Conservation (phyloP, 345 rosid genomes). For the sweet orange (Citrus sinensis) region DNA sequence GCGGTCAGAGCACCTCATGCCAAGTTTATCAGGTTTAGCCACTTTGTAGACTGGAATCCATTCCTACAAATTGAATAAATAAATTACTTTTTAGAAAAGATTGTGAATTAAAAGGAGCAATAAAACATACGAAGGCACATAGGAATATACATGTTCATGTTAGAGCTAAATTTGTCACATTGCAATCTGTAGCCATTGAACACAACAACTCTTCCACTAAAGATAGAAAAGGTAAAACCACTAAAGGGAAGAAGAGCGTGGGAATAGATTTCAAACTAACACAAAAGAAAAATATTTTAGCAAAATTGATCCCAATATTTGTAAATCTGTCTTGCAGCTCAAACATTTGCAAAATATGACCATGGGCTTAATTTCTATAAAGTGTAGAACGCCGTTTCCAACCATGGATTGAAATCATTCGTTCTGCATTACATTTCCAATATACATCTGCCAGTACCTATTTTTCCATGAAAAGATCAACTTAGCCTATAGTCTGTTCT, state of each 20-base stretch:
- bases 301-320: neutral
- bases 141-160: neutral
- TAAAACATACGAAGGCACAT: neutral
- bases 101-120: neutral
- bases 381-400: neutral
- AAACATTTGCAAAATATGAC: neutral
- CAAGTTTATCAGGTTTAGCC: constrained; percentile 78
- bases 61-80: constrained; percentile 47
- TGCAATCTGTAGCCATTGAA: neutral
- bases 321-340: neutral
- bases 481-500: neutral
- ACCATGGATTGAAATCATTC: neutral
- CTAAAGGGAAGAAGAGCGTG: neutral
- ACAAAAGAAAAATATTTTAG: neutral
- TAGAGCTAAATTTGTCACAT: neutral
- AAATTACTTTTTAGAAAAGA: constrained; percentile 4
- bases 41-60: constrained; percentile 76
- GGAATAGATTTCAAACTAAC: neutral
- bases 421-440: neutral
- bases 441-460: neutral
- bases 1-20: constrained; percentile 71
- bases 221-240: neutral
- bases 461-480: neutral
- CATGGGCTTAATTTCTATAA: neutral
- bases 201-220: neutral